Base-by-base conservation (phyloP, 1,139 yeast species). In the Debaryomyces udenii region DNA sequence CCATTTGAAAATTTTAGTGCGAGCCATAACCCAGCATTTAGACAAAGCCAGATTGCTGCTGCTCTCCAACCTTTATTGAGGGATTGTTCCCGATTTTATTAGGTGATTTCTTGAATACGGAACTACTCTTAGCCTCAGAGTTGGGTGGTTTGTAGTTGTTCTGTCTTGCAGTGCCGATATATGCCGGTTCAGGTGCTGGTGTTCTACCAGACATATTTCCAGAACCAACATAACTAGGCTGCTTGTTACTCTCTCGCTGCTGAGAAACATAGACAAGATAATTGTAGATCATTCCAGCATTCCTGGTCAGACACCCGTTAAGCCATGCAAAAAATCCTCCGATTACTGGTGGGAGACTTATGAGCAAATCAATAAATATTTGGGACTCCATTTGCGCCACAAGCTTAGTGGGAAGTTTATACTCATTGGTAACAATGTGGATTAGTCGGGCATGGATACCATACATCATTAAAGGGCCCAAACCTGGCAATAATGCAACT, bases 291-390 rank as follows among this genome's bases (percentile, higher is more conserved):
- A 87, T 55, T 0, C 90, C 89, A 0, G 96, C 95, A 61, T 90
- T 91, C 53, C 96, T 68, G 0, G 96, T 86, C n/a, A 95, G 86
- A 55, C 96, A 86, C 1, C 83, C 86, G 59, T 87, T 80, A 60
- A 91, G 49, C 90, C 96, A 91, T 10, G 87, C 70, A 44, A 89
- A 77, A 35, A 89, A 63, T 2, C 81, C 70, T 1, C 98, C 97
- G 28, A 90, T 62, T 3, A 89, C 54, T 0, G 98, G 98, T 0
- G 93, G 83, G 31, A 91, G 66, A 2, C 93, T 76, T 31, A 90
- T 78, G 27, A 86, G 52, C 37, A 90, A 70, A 59, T 90, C 96
- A 49, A 88, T 61, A 10, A 79, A 57, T 34, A 89, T 86, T 54
- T 90, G 86, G 4, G 83, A 83, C 44, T 86, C 81, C 78, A 90